Evolutionary conservation across 2,329 filamentous ascomycete species (phyloP), one percentile per base, ranked within the genome.

Genomic region (Trichoderma asperellum): DNA sequence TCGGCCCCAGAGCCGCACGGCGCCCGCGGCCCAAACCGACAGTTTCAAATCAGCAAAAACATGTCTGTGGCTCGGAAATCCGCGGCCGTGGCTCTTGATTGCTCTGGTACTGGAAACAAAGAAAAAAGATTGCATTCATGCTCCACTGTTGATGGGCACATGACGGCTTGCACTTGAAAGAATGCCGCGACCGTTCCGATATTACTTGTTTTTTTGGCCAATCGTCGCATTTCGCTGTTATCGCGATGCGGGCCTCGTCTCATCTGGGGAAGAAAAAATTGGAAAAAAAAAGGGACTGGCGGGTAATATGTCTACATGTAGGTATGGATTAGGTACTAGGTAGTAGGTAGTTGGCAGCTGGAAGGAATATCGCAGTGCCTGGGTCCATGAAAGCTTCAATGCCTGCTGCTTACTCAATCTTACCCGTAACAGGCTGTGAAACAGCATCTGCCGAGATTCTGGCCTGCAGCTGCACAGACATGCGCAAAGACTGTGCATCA

Each of bases 71-170:
- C 40, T 43, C 29, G 29, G 40, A 14, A 59, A 47, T 49, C 29
- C 43, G 55, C 63, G 40, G 40, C 34, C 2, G 21, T 29, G 37
- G 14, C 14, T 12, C 3, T 18, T 14, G 34, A 16, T 34, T 47
- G 27, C 27, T n/a, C 16, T 21, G 37, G 14, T 16, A 40, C 1
- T 6, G 14, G 14, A n/a, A 57, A 29, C 47, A 43, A 32, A 56
- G 43, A 43, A 56, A 56, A 18, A 43, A n/a, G 24, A 32, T 24
- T 52, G 18, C 34, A 24, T 40, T 5, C 29, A n/a, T 27, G 27
- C 53, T 59, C 64, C 64, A 67, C 64, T 67, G 27, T 34, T 24
- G 16, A 56, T 59, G 64, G 16, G 32, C 55, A 58, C 37, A 66
- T 66, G 55, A 43, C 37, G 37, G 24, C n/a, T 18, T 14, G 24